These are phyloP conservation scores for Biscutella laevigata DNA, from an alignment of 441 rosid species.

Conservation along the genomic window DNA sequence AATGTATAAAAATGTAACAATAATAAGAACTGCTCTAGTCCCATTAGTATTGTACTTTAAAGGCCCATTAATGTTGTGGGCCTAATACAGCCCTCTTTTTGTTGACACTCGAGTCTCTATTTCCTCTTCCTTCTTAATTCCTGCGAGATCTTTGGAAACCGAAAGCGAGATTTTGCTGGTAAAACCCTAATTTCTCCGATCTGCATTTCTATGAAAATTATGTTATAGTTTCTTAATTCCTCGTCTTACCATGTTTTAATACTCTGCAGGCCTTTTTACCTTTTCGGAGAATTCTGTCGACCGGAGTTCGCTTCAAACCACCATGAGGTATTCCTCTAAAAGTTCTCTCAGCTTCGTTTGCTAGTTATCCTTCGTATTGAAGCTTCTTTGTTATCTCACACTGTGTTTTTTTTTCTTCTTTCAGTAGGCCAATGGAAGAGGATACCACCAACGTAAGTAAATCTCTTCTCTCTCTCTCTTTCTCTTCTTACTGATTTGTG, in stretches of 20 bases:
- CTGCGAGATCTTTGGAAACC: conserved; percentile 8
- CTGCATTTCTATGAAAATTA: not conserved
- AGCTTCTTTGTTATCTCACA: not conserved
- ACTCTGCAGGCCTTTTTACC: not conserved
- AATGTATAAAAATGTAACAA: too few relatives aligned
- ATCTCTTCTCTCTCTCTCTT: not conserved
- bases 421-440: conserved; percentile 64
- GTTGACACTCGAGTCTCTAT: not conserved
- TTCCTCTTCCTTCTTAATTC: not conserved
- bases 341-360: conserved; percentile 7
- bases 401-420: not conserved
- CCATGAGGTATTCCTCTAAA: conserved; percentile 20
- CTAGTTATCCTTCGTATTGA: not conserved
- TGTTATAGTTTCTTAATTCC: not conserved
- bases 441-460: conserved; percentile 46
- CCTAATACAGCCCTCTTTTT: not conserved
- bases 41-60: not conserved
- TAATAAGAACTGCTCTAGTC: too few relatives aligned
- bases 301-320: conserved; percentile 9
- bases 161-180: conserved; percentile 18
- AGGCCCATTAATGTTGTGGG: not conserved
- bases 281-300: not conserved
- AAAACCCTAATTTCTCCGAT: conserved; percentile 24
- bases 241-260: not conserved
- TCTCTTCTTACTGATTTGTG: not conserved